Base-by-base conservation (phyloP, 1,284 basidiomycete genomes). In the Neotropicomus parvogracilis region DNA sequence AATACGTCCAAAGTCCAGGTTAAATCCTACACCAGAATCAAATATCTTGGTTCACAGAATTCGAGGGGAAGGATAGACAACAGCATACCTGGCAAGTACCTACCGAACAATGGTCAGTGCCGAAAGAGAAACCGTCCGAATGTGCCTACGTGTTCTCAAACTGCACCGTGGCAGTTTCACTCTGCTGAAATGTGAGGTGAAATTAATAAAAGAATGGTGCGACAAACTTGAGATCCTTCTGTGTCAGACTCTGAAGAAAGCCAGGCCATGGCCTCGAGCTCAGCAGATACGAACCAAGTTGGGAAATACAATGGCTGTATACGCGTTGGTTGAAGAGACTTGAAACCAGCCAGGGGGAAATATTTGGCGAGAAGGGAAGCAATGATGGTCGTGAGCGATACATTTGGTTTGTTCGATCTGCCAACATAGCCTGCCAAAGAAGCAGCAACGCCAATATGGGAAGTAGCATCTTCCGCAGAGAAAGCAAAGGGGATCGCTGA, bases 201-300 rank as follows among this genome's bases (percentile, higher is more conserved):
- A 21, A 39, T 16, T 11, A 7, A 6, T 34, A 33, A 29, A 17
- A 19, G 42, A 24, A n/a, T 20, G 33, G 36, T 39, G 31, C 2
- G 35, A 63, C 61, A 24, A 26, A 65, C 64, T 34, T 50, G 61
- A 46, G 59, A 48, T 44, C 26, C 52, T 37, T 62, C 54, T 24
- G 50, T 5, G 33, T 59, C 53, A 49, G 59, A 49, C 31, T 56
- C 58, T 33, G 62, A 49, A 31, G 58, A 54, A 20, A 66, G 36
- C 62, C 64, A 66, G 19, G 53, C 49, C 13, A 54, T 60, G 10
- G 64, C 73, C 49, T 73, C 66, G 13, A 81, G 56, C 58, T 80
- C 74, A 6, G 73, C 75, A 54, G 81, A 78, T 28, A 83, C 64
- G 27, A 80, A 64, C 83, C 83, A 85, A 7, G 70, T 73, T 1